phyloP scores from a whole-genome alignment of 164 flowering plant species.

The Dillenia suffruticosa region DNA sequence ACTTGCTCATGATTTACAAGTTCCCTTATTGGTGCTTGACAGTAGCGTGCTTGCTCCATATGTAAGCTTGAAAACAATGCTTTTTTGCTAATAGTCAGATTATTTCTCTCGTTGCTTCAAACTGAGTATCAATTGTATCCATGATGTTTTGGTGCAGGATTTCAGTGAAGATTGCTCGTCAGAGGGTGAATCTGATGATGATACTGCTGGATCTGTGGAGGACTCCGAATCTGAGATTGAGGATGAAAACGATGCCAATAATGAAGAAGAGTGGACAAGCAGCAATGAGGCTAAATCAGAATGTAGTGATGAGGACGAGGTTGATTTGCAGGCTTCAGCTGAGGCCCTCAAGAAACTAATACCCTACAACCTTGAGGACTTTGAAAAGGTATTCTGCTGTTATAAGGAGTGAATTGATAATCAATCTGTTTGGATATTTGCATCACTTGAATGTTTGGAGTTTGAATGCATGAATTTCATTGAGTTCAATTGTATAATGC shows the following conservation, averaged over 20 bases:
- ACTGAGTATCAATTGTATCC: neutral
- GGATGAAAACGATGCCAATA: conserved; percentile 72
- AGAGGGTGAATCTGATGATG: conserved; percentile 80
- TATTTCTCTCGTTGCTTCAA: too few relatives aligned
- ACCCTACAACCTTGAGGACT: conserved; percentile 60
- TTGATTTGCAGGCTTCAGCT: conserved; percentile 53
- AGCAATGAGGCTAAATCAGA: conserved; percentile 67
- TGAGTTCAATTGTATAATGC: too few relatives aligned
- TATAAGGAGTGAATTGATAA: too few relatives aligned
- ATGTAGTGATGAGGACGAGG: conserved; percentile 64
- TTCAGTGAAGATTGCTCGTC: conserved; percentile 64
- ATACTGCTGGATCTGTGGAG: conserved; percentile 53
- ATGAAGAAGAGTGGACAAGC: conserved; percentile 77
- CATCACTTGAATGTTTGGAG: too few relatives aligned
- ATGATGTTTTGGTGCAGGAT: conserved; percentile 46
- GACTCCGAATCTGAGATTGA: conserved; percentile 83
- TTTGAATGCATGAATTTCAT: too few relatives aligned
- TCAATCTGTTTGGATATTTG: too few relatives aligned
- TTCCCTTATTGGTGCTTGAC: conserved; percentile 86
- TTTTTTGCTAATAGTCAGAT: neutral
- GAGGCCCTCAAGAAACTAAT: conserved; percentile 80
- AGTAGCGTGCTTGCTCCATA: conserved; percentile 88
- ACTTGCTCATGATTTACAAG: conserved; percentile 81
- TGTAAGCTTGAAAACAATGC: conserved; percentile 46
- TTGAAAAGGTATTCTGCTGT: conserved; percentile 53